A percentile compares a stretch with the other conserved stretches of the same genome.
These are phyloP conservation scores for Raffaelea deltoideospora DNA, from an alignment of 2,329 filamentous ascomycete genomes.

Conservation along the genomic window DNA sequence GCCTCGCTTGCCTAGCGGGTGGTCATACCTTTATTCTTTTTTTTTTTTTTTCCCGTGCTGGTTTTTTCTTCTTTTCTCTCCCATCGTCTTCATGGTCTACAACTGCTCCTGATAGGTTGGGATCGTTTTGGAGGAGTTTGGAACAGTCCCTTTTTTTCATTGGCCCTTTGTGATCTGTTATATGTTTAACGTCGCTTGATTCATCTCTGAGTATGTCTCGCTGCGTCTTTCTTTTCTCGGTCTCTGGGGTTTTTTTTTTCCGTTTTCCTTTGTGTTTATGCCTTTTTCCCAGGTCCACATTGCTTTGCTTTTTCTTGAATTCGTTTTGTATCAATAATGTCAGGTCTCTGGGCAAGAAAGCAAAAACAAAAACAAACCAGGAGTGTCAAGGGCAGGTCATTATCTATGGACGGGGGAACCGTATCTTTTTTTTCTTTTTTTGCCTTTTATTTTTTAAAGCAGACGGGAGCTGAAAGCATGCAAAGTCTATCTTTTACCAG, in stretches of 20 bases:
- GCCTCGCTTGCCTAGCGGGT: too few species aligned
- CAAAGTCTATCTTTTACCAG: too few species aligned
- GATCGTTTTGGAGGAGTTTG: not conserved
- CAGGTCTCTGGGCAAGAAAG: too few species aligned
- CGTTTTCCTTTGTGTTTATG: not conserved
- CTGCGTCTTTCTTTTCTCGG: not conserved
- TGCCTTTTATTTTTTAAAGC: not conserved
- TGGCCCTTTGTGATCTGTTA: too few species aligned
- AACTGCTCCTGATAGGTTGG: not conserved
- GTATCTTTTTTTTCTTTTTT: not conserved
- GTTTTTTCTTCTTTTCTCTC: not conserved
- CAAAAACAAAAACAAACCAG: too few species aligned
- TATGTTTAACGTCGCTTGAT: too few species aligned
- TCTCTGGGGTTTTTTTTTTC: not conserved
- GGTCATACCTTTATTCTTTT: too few species aligned
- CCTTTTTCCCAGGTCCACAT: not conserved
- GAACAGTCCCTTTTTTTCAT: not conserved
- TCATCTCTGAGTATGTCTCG: too few species aligned
- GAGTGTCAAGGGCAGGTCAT: too few species aligned
- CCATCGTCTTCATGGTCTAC: not conserved
- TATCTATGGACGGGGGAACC: too few species aligned
- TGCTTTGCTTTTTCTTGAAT: not conserved
- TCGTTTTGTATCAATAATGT: too few species aligned
- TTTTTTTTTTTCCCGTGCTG: not conserved
- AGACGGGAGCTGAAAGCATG: too few species aligned